These are phyloP conservation scores for Thermoascus crustaceus DNA, from an alignment of 2,329 filamentous ascomycete genomes.

Conservation along the genomic window DNA sequence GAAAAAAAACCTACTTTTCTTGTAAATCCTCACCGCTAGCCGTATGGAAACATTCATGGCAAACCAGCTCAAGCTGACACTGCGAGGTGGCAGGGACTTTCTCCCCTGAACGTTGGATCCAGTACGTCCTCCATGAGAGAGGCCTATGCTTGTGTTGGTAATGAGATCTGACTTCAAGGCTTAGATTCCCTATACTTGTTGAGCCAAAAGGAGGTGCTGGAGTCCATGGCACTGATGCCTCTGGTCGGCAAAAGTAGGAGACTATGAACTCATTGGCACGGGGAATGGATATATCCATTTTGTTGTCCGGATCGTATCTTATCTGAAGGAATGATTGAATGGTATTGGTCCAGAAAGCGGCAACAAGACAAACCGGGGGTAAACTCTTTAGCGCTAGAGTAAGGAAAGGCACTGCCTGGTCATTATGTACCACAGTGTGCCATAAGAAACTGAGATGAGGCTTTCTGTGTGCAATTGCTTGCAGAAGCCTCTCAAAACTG, in stretches of 20 bases:
- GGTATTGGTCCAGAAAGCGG: constrained; percentile 13
- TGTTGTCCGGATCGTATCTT: constrained; percentile 6
- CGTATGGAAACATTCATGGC: constrained; percentile 4
- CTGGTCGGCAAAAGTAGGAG: constrained; percentile 9
- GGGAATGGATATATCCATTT: constrained; percentile 3
- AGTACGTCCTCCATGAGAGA: constrained; percentile 12
- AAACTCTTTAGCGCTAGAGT: constrained; percentile 3
- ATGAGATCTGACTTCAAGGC: constrained; percentile 10
- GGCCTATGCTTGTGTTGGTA: constrained; percentile 8
- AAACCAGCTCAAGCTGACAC: constrained; percentile 2
- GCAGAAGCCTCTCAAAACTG: no score
- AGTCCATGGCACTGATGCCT: no score
- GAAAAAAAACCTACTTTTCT: constrained; percentile 1
- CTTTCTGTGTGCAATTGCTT: no score
- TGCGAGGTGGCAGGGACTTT: constrained; percentile 4
- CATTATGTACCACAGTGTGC: constrained; percentile 5
- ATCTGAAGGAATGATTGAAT: constrained; percentile 14
- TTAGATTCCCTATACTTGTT: constrained; percentile 9
- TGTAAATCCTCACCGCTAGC: constrained; percentile 2
- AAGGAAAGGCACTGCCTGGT: no score
- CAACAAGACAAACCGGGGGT: constrained; percentile 9
- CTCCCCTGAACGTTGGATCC: constrained; percentile 8
- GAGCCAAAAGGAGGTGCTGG: constrained; percentile 13
- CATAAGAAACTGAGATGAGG: constrained; percentile 2
- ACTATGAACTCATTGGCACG: constrained; percentile 9